Evolutionary conservation across 2,329 filamentous ascomycete genomes (phyloP).

Genomic region (Hortaea werneckii): DNA sequence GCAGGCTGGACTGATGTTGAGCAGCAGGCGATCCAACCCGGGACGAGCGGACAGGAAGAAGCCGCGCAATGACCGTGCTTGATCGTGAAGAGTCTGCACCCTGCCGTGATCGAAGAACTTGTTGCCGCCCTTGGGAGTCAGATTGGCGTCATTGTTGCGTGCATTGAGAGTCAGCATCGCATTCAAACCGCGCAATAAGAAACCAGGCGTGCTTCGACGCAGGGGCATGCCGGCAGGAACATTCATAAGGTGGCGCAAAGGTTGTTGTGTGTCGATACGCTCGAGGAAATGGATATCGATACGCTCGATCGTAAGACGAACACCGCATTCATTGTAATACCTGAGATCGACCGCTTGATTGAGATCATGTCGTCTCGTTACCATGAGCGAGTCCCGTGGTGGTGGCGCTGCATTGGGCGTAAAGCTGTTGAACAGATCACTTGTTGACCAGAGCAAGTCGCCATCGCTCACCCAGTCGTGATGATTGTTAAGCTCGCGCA

Average conservation of each 20-base stretch:
- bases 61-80: constrained; percentile 1
- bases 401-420: background rate
- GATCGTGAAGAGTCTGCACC: background rate
- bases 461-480: constrained; percentile 11
- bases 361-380: too few species aligned
- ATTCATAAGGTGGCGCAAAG: background rate
- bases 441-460: constrained; percentile 9
- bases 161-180: background rate
- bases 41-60: constrained; percentile 12
- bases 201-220: background rate
- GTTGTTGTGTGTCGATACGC: background rate
- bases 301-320: background rate
- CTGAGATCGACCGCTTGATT: background rate
- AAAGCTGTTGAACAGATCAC: background rate
- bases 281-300: background rate
- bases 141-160: background rate
- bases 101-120: background rate
- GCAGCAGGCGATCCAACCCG: constrained; percentile 2
- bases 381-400: too few species aligned
- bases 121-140: background rate
- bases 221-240: background rate
- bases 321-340: background rate
- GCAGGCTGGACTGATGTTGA: constrained; percentile 15
- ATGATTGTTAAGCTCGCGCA: too few species aligned
- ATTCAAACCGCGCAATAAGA: background rate